Evolutionary conservation across 345 rosid species (phyloP), one percentile per base, ranked within the genome.

Genomic region (Murraya paniculata): DNA sequence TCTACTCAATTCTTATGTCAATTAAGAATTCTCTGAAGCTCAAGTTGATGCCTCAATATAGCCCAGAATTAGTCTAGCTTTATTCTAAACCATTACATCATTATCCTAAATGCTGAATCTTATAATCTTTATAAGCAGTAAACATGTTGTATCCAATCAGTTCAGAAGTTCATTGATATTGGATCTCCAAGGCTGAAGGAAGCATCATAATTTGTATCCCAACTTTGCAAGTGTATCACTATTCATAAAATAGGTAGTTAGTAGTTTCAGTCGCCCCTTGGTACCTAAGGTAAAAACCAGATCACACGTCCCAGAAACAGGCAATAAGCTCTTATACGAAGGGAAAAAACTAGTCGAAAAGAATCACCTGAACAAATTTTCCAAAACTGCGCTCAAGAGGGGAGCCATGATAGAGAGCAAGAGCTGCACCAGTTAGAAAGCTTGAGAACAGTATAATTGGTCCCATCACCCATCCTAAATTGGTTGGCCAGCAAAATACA

Each of bases 391-490:
- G 87, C 68, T 90, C 95, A 21, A 93, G 97, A 53, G 97, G 98
- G 82, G 98, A 93, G 71, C 99, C 99, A 25, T 92, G 89, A 81
- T 87, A 93, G 65, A 95, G 92, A 73, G 93, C 98, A 1, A 95
- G 91, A 25, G 98, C 89, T 74, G 89, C 90, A 76, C 98, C 97
- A 27, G 19, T 86, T 57, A 95, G 71, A 78, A 95, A 91, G 85
- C 89, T 81, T 18, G 91, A 84, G 81, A 91, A 91, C 8, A 93
- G 81, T 71, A 87, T 16, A 82, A 87, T 83, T 9, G 97, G 94
- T 72, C 98, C 98, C 93, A 92, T 87, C 56, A 92, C 98, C 98
- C 99, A 93, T 68, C 98, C 98, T 76, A 95, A 84, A 85, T 91
- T 95, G 74, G 97, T 93, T 2, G 99, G 97, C 95, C 94, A 93